Evolutionary conservation across 176 grass and related monocot genomes (phyloP).

Genomic region (Cenchrus purpureus): DNA sequence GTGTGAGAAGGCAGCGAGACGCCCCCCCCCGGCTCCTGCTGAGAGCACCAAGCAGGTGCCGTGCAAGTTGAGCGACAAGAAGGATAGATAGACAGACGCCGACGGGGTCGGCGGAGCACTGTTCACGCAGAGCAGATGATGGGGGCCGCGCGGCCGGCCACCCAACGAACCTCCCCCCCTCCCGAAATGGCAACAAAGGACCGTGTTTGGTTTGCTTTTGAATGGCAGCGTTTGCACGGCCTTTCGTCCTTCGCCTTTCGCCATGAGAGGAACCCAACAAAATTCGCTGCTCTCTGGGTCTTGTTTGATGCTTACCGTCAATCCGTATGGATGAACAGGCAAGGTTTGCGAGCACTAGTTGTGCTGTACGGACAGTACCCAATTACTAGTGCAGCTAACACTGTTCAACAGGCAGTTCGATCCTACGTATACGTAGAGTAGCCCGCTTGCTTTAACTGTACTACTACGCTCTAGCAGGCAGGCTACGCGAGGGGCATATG

Average conservation of each 20-base stretch:
- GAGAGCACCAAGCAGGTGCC: conserved; percentile 10
- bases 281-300: too few relatives aligned
- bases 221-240: neutral
- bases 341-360: neutral
- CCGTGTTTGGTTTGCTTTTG: conserved; percentile 27
- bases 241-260: too few relatives aligned
- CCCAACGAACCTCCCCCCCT: too few relatives aligned
- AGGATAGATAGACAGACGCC: neutral
- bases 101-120: neutral
- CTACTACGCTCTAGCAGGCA: neutral
- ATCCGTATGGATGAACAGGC: neutral
- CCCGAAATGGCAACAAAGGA: conserved; percentile 50
- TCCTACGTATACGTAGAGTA: neutral
- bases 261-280: neutral
- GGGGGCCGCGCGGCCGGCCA: neutral
- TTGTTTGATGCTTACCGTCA: neutral
- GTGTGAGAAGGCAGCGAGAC: too few relatives aligned
- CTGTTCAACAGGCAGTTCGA: neutral
- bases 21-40: too few relatives aligned
- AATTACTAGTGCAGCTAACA: neutral
- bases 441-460: neutral
- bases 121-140: conserved; percentile 27
- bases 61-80: conserved; percentile 1
- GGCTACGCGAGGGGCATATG: conserved; percentile 8
- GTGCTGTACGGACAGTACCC: neutral